Conservation (phyloP, 768 basidiomycete genomes). For the Fomitopsis pulvina region DNA sequence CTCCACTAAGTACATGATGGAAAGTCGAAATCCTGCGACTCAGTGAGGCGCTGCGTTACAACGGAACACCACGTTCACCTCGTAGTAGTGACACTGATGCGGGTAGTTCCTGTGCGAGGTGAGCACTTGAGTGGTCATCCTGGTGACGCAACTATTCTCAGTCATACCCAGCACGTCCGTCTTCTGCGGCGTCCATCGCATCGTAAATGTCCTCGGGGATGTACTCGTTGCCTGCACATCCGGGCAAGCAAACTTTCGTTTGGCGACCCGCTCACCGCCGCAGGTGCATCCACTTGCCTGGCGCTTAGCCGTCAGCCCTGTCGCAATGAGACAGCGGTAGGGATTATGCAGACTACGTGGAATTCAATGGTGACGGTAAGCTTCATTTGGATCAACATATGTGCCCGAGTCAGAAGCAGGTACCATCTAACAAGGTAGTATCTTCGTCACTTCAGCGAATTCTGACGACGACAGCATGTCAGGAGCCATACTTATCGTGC, state of each 20-base stretch:
- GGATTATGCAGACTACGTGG: constrained; percentile 4
- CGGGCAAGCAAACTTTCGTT: not conserved
- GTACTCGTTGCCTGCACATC: constrained; percentile 10
- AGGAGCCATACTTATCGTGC: too few species aligned
- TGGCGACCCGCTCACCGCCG: constrained; percentile 9
- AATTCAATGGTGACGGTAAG: constrained; percentile 6
- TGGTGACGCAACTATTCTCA: not conserved
- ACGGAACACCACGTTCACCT: constrained; percentile 9
- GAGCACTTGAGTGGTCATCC: not conserved
- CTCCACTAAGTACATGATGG: constrained; percentile 18
- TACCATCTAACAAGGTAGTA: too few species aligned
- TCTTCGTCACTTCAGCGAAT: too few species aligned
- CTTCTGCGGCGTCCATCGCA: constrained; percentile 17
- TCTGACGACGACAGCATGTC: too few species aligned
- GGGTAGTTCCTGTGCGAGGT: constrained; percentile 17
- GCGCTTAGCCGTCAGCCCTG: constrained; percentile 8
- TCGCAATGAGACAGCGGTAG: constrained; percentile 7
- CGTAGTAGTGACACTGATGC: constrained; percentile 22
- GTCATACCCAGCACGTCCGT: constrained; percentile 16
- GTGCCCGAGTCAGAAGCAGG: too few species aligned
- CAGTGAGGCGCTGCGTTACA: not conserved
- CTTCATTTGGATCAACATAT: too few species aligned
- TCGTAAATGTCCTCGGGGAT: constrained; percentile 13
- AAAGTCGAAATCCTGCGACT: constrained; percentile 15
- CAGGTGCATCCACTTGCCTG: constrained; percentile 18